Evolutionary conservation across 2,329 filamentous ascomycete genomes (phyloP).

Genomic region (Penicillium verrucosum): DNA sequence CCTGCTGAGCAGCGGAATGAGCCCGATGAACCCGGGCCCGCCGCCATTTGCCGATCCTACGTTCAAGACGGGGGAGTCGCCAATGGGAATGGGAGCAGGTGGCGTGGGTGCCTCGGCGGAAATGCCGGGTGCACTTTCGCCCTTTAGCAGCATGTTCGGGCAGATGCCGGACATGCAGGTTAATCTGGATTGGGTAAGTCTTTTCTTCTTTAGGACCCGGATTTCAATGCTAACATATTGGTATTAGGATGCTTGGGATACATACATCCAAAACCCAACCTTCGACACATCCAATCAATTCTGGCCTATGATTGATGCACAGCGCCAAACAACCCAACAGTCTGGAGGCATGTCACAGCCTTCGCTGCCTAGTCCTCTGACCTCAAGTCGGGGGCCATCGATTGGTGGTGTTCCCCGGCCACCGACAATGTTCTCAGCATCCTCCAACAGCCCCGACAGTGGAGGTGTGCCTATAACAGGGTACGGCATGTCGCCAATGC

Average conservation of each 20-base stretch:
- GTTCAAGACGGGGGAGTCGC: slow-evolving; percentile 31
- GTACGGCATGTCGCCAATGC: slow-evolving; percentile 12
- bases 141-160: slow-evolving; percentile 56
- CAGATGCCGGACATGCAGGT: slow-evolving; percentile 54
- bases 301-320: slow-evolving; percentile 38
- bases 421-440: slow-evolving; percentile 16
- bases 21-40: slow-evolving; percentile 42
- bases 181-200: slow-evolving; percentile 62
- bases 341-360: slow-evolving; percentile 15
- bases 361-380: slow-evolving; percentile 22
- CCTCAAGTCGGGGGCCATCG: slow-evolving; percentile 18
- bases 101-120: slow-evolving; percentile 29
- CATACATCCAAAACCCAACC: slow-evolving; percentile 61
- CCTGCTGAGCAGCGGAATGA: slow-evolving; percentile 63
- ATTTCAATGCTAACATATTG: slow-evolving; percentile 24
- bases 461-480: slow-evolving; percentile 13
- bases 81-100: slow-evolving; percentile 24
- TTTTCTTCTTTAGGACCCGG: not conserved
- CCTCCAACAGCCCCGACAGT: slow-evolving; percentile 15
- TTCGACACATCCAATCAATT: slow-evolving; percentile 41
- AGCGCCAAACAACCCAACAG: slow-evolving; percentile 26
- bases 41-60: slow-evolving; percentile 29
- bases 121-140: slow-evolving; percentile 45
- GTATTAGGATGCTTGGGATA: slow-evolving; percentile 63
- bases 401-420: slow-evolving; percentile 15